phyloP scores from a whole-genome alignment of 73 alveolate genomes.

The Symbiodinium natans region DNA sequence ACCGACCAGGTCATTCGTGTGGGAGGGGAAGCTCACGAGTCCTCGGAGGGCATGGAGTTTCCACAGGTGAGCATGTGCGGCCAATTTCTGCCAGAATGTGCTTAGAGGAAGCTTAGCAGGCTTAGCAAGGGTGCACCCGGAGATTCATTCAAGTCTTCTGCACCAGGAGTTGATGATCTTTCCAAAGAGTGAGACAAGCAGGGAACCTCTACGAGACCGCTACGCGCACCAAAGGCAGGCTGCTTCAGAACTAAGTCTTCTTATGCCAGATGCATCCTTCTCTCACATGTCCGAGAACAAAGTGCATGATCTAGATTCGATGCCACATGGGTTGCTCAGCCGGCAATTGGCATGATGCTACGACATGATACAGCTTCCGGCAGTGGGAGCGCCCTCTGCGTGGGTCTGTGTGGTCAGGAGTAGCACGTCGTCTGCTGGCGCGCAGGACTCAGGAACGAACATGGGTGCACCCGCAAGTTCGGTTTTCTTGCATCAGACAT shows the following conservation, averaged over 20 bases:
- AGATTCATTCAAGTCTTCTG: not conserved
- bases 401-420: too few relatives aligned
- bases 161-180: not conserved
- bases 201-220: not conserved
- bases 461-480: too few relatives aligned
- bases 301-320: too few relatives aligned
- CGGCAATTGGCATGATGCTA: too few relatives aligned
- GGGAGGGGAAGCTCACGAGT: conserved; percentile 84
- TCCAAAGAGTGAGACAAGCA: not conserved
- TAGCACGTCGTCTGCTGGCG: not conserved
- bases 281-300: too few relatives aligned
- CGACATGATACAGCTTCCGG: too few relatives aligned
- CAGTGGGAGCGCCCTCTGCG: too few relatives aligned
- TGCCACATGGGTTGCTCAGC: too few relatives aligned
- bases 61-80: not conserved
- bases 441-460: not conserved
- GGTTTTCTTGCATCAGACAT: too few relatives aligned
- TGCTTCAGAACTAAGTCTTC: too few relatives aligned
- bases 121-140: not conserved
- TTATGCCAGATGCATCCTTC: too few relatives aligned
- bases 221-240: not conserved
- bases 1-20: conserved; percentile 79
- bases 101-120: not conserved
- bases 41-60: conserved; percentile 58
- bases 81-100: not conserved